These are phyloP conservation scores for Colletotrichum salicis DNA, from an alignment of 2,329 filamentous ascomycete genomes.

Conservation along the genomic window DNA sequence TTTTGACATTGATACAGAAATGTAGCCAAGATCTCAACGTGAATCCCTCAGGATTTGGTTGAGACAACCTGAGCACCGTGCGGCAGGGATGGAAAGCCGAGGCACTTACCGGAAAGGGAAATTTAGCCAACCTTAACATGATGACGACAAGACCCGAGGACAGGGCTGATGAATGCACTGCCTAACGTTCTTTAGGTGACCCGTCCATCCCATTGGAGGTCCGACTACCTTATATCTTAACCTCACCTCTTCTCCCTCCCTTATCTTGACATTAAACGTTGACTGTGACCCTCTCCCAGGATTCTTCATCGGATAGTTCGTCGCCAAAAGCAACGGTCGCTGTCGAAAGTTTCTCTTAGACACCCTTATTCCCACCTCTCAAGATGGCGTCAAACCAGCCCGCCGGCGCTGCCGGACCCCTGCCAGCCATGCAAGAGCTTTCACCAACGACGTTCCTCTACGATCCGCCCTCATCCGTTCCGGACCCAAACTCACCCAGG, in stretches of 20 bases:
- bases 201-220: constrained; percentile 20
- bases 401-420: constrained; percentile 36
- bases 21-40: neutral
- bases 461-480: constrained; percentile 39
- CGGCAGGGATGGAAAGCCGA: constrained; percentile 13
- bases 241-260: neutral
- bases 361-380: neutral
- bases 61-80: constrained; percentile 7
- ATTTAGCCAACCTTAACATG: constrained; percentile 9
- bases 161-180: constrained; percentile 15
- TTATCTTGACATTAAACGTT: neutral
- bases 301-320: neutral
- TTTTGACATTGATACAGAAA: neutral
- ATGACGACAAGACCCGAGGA: constrained; percentile 20
- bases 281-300: neutral
- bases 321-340: neutral
- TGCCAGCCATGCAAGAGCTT: constrained; percentile 52
- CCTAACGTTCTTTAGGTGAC: constrained; percentile 16
- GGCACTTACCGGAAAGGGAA: constrained; percentile 17
- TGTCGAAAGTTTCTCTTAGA: neutral
- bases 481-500: constrained; percentile 47
- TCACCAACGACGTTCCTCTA: constrained; percentile 51
- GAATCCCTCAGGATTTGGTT: neutral
- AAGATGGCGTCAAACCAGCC: constrained; percentile 43
- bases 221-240: constrained; percentile 17